Conservation (phyloP, 768 basidiomycete species). For the Fibroporia radiculosa region DNA sequence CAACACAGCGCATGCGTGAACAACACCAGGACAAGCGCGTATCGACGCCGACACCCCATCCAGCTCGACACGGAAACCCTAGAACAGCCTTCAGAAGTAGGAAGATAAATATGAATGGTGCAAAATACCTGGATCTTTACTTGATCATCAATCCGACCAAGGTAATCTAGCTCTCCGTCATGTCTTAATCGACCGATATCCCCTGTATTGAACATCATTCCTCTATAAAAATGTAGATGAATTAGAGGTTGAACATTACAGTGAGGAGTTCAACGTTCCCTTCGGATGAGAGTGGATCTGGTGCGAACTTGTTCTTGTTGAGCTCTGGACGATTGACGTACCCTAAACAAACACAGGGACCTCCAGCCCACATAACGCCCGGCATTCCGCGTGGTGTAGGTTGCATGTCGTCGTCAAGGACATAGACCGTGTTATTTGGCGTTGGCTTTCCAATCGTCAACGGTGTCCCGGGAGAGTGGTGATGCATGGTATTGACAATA, state of each 20-base stretch:
- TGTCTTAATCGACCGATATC: slow-evolving; percentile 49
- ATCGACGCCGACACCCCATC: slow-evolving; percentile 49
- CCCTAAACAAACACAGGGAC: slow-evolving; percentile 46
- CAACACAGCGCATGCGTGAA: slow-evolving; percentile 37
- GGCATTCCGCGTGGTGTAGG: slow-evolving; percentile 26
- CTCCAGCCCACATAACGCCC: slow-evolving; percentile 58
- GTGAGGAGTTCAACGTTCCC: slow-evolving; percentile 27
- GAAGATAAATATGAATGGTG: too few species aligned
- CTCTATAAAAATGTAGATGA: background rate
- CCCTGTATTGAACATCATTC: slow-evolving; percentile 55
- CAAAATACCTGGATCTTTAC: slow-evolving; percentile 60
- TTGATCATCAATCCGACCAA: slow-evolving; percentile 56
- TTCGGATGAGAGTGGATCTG: slow-evolving; percentile 42
- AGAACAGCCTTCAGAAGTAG: too few species aligned
- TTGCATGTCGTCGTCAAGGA: slow-evolving; percentile 25
- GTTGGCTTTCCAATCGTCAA: slow-evolving; percentile 46
- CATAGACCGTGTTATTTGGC: slow-evolving; percentile 43
- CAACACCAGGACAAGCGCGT: slow-evolving; percentile 33
- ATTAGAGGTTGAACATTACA: slow-evolving; percentile 11
- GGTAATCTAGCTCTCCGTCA: slow-evolving; percentile 47
- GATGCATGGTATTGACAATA: slow-evolving; percentile 50
- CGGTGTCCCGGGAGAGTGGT: slow-evolving; percentile 32
- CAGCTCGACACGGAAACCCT: slow-evolving; percentile 56
- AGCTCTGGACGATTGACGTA: slow-evolving; percentile 46
- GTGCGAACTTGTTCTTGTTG: slow-evolving; percentile 43